Evolutionary conservation across 306 rosid genomes (phyloP), one percentile per base, ranked within the genome.

Genomic region (Clitoria ternatea): DNA sequence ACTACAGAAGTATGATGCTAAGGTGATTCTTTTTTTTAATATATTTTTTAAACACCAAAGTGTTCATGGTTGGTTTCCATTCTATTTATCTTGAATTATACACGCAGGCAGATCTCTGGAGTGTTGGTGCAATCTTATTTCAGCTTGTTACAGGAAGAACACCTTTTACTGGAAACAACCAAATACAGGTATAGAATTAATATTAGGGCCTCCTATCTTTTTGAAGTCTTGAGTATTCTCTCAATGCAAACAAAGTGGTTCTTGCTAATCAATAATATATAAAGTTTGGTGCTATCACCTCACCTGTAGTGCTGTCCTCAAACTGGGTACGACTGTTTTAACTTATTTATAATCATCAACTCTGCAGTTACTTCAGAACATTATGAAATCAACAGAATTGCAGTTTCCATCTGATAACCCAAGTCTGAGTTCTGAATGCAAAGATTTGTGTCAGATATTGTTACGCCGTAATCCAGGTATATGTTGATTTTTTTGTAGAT

Each of bases 51-150:
- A 33, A 66, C 35, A 53, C 43, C 20, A 18, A 60, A 47, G 47
- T 33, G 27, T 69, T 78, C 42, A 73, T n/a, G 23, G 57, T 69
- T 29, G 26, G 70, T 59, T 73, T 76, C 75, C 69, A 73, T 80
- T 74, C 55, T 39, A 64, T 83, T 87, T 79, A 87, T 80, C 78
- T 79, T 69, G 59, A 79, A 77, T 72, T 73, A 61, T 77, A 83
- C 73, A 81, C 45, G 54, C 99, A 95, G 99, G 99, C 99, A 89
- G 99, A 95, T 89, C 99, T 95, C 83, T 95, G 99, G 99, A 95
- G 99, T 55, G 99, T 95, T 78, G 99, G 99, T 43, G 87, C 90
- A 4, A 95, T 95, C 83, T 76, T 95, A 77, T 95, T 80, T 83
- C 99, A 95, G 82, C 91, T 95, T 74, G 97, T 89, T 73, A 87